Percentiles rank a stretch among this genome's conserved stretches.
Evolutionary conservation across 352 stramenopile species (phyloP).

Genomic region (Blastocystis sp.): DNA sequence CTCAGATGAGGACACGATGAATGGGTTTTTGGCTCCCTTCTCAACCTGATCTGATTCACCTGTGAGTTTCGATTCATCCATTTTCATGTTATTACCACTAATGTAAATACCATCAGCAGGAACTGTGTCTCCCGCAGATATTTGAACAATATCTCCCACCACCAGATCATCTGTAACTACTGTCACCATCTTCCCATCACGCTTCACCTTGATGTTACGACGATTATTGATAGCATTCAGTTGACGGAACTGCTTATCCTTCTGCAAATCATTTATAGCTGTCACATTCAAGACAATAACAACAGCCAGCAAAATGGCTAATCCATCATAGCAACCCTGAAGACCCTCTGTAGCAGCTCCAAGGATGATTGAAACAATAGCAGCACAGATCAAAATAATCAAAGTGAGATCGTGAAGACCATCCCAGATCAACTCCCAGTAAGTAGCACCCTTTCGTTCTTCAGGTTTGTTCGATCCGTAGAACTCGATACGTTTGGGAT

Average conservation of each 20-base stretch:
- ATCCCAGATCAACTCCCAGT: slow-evolving; percentile 76
- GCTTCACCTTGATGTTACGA: slow-evolving; percentile 75
- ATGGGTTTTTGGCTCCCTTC: slow-evolving; percentile 69
- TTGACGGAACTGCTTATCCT: slow-evolving; percentile 78
- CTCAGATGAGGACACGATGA: slow-evolving; percentile 80
- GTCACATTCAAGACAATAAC: slow-evolving; percentile 78
- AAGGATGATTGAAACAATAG: slow-evolving; percentile 74
- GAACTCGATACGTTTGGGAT: slow-evolving; percentile 43
- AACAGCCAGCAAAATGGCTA: slow-evolving; percentile 79
- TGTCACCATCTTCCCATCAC: slow-evolving; percentile 66
- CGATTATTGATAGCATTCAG: slow-evolving; percentile 75
- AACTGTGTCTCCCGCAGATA: slow-evolving; percentile 76
- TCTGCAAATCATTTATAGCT: slow-evolving; percentile 80
- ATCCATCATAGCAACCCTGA: slow-evolving; percentile 78
- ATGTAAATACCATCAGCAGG: slow-evolving; percentile 79
- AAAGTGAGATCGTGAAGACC: slow-evolving; percentile 81
- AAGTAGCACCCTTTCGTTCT: slow-evolving; percentile 52
- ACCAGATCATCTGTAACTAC: slow-evolving; percentile 71
- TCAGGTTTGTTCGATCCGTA: slow-evolving; percentile 64
- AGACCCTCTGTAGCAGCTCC: slow-evolving; percentile 69
- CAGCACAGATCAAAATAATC: slow-evolving; percentile 76
- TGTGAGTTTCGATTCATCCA: slow-evolving; percentile 80
- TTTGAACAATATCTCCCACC: slow-evolving; percentile 78
- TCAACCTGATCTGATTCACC: slow-evolving; percentile 78
- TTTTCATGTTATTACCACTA: slow-evolving; percentile 75